Evolutionary conservation across 331 rosid species (phyloP).

Genomic region (Quercus lobata): DNA sequence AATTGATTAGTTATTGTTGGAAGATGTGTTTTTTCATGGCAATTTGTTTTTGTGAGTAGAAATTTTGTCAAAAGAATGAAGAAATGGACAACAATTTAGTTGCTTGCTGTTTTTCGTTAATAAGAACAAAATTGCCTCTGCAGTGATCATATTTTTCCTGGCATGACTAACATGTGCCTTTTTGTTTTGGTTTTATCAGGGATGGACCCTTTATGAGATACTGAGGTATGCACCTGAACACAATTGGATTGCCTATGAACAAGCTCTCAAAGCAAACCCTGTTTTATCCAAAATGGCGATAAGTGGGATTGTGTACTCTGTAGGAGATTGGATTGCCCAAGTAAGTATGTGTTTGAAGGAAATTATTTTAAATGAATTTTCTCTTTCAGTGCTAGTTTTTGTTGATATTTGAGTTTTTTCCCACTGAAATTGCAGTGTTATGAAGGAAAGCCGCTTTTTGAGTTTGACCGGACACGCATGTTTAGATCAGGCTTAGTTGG

Average conservation of each 20-base stretch:
- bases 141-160: not conserved
- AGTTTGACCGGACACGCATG: slow-evolving; percentile 69
- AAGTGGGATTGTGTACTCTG: slow-evolving; percentile 81
- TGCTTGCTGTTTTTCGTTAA: not conserved
- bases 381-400: slow-evolving; percentile 4
- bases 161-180: not conserved
- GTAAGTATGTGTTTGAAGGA: slow-evolving; percentile 45
- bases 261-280: slow-evolving; percentile 76
- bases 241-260: slow-evolving; percentile 94
- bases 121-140: not conserved
- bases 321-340: slow-evolving; percentile 98
- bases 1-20: not conserved
- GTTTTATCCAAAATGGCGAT: slow-evolving; percentile 91
- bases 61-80: not conserved
- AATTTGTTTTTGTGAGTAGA: no score
- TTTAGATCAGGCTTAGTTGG: slow-evolving; percentile 96
- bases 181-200: slow-evolving; percentile 36
- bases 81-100: not conserved
- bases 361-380: slow-evolving; percentile 8
- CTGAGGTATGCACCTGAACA: slow-evolving; percentile 87
- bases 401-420: not conserved
- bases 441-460: slow-evolving; percentile 86
- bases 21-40: no score
- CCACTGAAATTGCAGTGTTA: slow-evolving; percentile 52
- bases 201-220: slow-evolving; percentile 93